Percentiles rank a stretch among this genome's conserved stretches.
phyloP scores from a whole-genome alignment of 768 basidiomycete species.

The Leccinum variicolor region DNA sequence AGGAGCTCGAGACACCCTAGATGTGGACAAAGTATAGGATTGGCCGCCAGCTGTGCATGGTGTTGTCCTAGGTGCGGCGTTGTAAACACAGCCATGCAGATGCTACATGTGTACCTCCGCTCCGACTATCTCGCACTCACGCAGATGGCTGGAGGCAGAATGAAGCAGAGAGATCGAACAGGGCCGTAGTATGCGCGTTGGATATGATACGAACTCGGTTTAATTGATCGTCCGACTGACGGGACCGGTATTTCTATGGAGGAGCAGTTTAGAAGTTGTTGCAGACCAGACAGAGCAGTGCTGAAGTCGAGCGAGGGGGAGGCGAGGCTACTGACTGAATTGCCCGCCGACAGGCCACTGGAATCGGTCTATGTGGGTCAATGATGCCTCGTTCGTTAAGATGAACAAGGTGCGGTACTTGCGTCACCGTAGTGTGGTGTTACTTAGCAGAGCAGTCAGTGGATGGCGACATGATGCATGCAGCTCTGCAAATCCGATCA shows the following conservation, averaged over 20 bases:
- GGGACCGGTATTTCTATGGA: neutral
- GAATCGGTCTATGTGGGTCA: neutral
- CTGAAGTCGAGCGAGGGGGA: neutral
- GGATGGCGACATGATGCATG: neutral
- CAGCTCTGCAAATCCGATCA: neutral
- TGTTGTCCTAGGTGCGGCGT: neutral
- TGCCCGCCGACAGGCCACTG: neutral
- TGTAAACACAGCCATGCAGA: neutral
- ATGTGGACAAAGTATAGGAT: neutral
- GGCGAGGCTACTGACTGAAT: neutral
- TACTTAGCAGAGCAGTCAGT: neutral
- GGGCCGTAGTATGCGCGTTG: neutral
- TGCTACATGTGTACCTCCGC: neutral
- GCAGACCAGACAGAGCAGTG: neutral
- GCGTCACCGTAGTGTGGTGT: neutral
- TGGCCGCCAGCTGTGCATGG: neutral
- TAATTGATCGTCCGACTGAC: neutral
- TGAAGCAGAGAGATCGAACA: neutral
- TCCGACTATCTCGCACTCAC: neutral
- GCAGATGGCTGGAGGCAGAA: neutral
- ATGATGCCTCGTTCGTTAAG: neutral
- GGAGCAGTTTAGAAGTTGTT: neutral
- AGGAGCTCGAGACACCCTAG: neutral
- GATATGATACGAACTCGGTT: neutral
- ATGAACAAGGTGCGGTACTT: neutral